These are phyloP conservation scores for Botryotinia globosa DNA, from an alignment of 2,329 filamentous ascomycete species.

Conservation along the genomic window DNA sequence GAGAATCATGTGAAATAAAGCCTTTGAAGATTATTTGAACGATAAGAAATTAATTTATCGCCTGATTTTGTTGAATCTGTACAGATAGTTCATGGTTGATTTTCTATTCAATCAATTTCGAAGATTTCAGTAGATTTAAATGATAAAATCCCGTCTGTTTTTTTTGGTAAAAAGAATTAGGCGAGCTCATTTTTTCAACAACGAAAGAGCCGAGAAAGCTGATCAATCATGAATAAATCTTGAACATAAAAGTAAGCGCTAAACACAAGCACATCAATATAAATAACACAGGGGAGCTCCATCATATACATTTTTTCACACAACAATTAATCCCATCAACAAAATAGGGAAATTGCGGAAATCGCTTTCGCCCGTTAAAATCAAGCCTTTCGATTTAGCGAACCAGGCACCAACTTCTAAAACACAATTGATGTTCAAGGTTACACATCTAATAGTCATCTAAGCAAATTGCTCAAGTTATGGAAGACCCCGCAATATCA, in stretches of 20 bases:
- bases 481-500: background rate
- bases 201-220: background rate
- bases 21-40: too few relatives aligned
- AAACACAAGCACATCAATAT: background rate
- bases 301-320: too few relatives aligned
- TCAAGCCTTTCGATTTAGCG: background rate
- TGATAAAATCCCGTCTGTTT: too few relatives aligned
- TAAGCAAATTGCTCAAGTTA: background rate
- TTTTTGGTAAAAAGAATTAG: too few relatives aligned
- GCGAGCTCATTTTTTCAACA: background rate
- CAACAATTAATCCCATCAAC: background rate
- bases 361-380: background rate
- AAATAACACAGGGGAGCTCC: background rate
- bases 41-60: too few relatives aligned
- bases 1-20: too few relatives aligned
- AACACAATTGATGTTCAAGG: background rate
- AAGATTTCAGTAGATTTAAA: too few relatives aligned
- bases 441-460: fast-evolving
- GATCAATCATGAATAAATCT: background rate
- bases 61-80: too few relatives aligned
- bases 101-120: too few relatives aligned
- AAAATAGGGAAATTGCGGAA: background rate
- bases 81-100: too few relatives aligned
- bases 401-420: background rate
- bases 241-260: background rate